Evolutionary conservation across 495 filamentous ascomycete genomes (phyloP).

Genomic region (Xylaria grammica): DNA sequence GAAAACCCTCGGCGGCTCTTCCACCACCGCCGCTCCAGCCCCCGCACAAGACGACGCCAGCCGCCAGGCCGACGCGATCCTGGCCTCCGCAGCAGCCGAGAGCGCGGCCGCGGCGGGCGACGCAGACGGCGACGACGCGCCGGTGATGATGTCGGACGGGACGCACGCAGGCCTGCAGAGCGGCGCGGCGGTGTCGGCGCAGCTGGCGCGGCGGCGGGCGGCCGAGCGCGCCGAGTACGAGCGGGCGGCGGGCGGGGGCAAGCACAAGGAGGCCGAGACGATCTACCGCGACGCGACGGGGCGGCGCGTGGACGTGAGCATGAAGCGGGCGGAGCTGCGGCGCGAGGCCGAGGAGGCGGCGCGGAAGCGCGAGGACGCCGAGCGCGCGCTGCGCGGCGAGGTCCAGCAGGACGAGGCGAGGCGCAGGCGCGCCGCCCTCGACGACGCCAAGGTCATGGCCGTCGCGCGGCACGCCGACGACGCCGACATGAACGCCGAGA

Average conservation of each 20-base stretch:
- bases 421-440: conserved; percentile 61
- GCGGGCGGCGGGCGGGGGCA: conserved; percentile 29
- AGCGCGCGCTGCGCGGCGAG: conserved; percentile 77
- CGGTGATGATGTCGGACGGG: conserved; percentile 78
- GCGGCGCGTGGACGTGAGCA: conserved; percentile 84
- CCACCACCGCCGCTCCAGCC: conserved; percentile 19
- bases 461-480: conserved; percentile 84
- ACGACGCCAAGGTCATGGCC: conserved; percentile 79
- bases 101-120: conserved; percentile 58
- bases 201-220: conserved; percentile 61
- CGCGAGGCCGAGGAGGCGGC: conserved; percentile 73
- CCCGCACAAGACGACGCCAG: conserved; percentile 49
- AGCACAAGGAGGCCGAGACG: conserved; percentile 65
- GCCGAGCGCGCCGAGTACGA: conserved; percentile 55
- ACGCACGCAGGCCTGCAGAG: conserved; percentile 85
- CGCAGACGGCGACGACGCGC: conserved; percentile 47
- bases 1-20: conserved; percentile 66
- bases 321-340: conserved; percentile 86
- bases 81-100: conserved; percentile 74
- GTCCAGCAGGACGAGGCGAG: conserved; percentile 71
- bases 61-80: conserved; percentile 80
- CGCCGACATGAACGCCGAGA: conserved; percentile 78
- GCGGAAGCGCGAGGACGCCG: conserved; percentile 62
- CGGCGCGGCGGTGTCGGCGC: conserved; percentile 76
- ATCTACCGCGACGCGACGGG: conserved; percentile 94